Conservation (phyloP, 2,329 filamentous ascomycete species). For the Fusarium staphyleae region DNA sequence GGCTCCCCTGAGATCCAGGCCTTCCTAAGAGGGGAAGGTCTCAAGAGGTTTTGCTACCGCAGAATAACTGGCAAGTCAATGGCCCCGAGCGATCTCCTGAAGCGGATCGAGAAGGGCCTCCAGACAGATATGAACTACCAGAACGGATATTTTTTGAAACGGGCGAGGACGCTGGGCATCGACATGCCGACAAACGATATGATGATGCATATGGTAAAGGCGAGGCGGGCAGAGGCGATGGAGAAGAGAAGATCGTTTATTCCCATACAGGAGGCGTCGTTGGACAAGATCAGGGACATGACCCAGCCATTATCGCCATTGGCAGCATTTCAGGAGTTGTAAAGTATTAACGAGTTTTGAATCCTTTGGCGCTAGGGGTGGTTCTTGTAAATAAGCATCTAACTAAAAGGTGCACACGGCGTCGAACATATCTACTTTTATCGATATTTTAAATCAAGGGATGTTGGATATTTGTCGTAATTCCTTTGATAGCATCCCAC, state of each 20-base stretch:
- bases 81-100: constrained; percentile 68
- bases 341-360: constrained; percentile 8
- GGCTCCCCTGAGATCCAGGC: constrained; percentile 63
- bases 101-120: constrained; percentile 66
- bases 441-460: no score
- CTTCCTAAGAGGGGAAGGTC: constrained; percentile 64
- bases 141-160: constrained; percentile 84
- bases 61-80: constrained; percentile 54
- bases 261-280: constrained; percentile 47
- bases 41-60: constrained; percentile 64
- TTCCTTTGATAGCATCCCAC: no score
- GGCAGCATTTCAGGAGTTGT: background rate
- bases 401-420: background rate
- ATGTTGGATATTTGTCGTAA: background rate
- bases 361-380: constrained; percentile 17
- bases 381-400: background rate
- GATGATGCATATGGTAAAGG: constrained; percentile 75
- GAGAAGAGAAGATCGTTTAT: constrained; percentile 46
- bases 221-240: constrained; percentile 59
- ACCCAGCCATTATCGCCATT: background rate
- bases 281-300: constrained; percentile 30
- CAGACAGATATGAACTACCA: constrained; percentile 82
- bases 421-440: background rate
- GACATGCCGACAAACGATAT: constrained; percentile 75
- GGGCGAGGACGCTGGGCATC: constrained; percentile 77